phyloP scores from a whole-genome alignment of 2,329 filamentous ascomycete genomes.

The Immersiporthe knoxdaviesiana region DNA sequence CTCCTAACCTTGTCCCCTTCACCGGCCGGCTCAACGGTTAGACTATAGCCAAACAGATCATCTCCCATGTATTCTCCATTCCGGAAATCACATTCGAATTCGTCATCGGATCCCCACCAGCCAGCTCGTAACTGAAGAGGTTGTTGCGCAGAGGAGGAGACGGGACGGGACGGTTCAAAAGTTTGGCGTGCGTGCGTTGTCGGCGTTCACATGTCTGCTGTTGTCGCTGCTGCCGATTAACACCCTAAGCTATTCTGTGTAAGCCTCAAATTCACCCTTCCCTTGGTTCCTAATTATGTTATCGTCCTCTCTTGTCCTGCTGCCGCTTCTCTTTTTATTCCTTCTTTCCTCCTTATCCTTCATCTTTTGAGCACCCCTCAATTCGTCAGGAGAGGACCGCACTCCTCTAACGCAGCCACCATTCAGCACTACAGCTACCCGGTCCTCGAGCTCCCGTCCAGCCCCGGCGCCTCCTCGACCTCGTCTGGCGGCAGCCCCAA shows the following conservation, averaged over 20 bases:
- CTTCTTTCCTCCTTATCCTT: no score
- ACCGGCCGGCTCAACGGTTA: not conserved
- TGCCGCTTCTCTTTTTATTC: no score
- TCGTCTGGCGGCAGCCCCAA: constrained; percentile 21
- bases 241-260: not conserved
- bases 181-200: not conserved
- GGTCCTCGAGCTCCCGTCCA: constrained; percentile 11
- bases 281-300: not conserved
- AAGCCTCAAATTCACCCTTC: not conserved
- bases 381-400: not conserved
- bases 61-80: not conserved
- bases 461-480: constrained; percentile 9
- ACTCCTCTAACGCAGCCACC: constrained; percentile 21
- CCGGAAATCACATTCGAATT: not conserved
- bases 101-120: not conserved
- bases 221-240: no score
- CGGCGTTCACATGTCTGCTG: constrained; percentile 8
- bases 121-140: not conserved
- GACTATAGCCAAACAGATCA: not conserved
- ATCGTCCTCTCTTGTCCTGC: not conserved
- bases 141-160: no score
- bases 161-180: not conserved
- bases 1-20: not conserved
- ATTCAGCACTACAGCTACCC: constrained; percentile 26
- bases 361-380: not conserved